Conservation (phyloP, 257 asterid genomes). For the Solanum pimpinellifolium region DNA sequence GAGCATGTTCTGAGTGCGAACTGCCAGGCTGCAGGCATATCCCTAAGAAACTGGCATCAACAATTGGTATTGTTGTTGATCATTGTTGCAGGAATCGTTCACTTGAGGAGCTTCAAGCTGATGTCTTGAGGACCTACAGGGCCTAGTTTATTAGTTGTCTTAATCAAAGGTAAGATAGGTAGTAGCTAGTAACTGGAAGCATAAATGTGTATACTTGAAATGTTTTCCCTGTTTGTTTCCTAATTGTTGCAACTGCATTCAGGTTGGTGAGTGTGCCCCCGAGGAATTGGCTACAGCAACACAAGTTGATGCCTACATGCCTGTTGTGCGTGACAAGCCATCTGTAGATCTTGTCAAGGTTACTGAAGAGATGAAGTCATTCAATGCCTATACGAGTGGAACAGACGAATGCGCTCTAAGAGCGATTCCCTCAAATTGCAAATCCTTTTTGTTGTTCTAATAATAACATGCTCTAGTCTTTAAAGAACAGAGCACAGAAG, state of each 20-base stretch:
- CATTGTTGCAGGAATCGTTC: too few relatives aligned
- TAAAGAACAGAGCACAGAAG: not conserved
- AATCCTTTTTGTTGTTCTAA: not conserved
- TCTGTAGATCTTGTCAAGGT: constrained; percentile 6
- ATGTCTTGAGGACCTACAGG: too few relatives aligned
- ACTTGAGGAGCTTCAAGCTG: too few relatives aligned
- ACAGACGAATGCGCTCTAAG: not conserved
- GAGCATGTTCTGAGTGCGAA: too few relatives aligned
- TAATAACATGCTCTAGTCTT: not conserved
- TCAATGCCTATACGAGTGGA: not conserved
- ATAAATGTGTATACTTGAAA: not conserved
- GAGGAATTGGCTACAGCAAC: not conserved
- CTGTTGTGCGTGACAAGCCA: not conserved
- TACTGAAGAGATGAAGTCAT: not conserved
- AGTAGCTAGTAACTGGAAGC: not conserved
- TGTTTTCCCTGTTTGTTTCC: not conserved
- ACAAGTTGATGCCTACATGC: not conserved
- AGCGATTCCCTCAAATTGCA: not conserved
- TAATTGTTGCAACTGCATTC: not conserved
- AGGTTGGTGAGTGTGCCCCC: not conserved
- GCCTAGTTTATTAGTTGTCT: too few relatives aligned
- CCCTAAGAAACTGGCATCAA: too few relatives aligned
- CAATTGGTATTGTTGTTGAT: too few relatives aligned
- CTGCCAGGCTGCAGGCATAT: too few relatives aligned
- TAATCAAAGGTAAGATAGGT: not conserved